Base-by-base conservation (phyloP, 805 yeast species). In the Wickerhamomyces bisporus region DNA sequence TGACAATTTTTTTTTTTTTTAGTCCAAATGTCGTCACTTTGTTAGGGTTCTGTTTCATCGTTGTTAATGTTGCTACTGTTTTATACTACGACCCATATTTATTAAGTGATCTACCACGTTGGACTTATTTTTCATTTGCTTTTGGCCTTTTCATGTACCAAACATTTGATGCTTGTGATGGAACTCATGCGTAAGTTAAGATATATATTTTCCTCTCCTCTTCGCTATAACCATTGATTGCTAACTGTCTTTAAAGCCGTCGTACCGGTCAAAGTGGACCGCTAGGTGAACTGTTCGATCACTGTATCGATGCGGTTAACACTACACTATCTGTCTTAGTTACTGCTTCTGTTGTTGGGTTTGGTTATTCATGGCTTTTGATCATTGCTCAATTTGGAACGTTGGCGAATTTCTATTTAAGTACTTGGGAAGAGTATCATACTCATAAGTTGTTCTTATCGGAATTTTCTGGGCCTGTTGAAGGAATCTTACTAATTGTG, bases 351-450 rank as follows among this genome's bases (percentile, higher is more conserved):
- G 87, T 79, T n/a, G 66, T 83, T 36, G 84, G 86, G 26, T 66
- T 82, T 50, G 96, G 96, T 0, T 78, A 75, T 54, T 73, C 84
- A 5, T 74, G 79, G 67, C 48, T 71, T 43, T 58, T 81, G 32
- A 55, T 81, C 40, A 39, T 84, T 32, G 65, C 87, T 4, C 88
- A 85, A 49, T 80, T 84, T 57, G 87, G 85, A 5, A 67, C 85
- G 3, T 70, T 86, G 36, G 75, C 82, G 44, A 89, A 89, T 60
- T 91, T 89, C 59, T 89, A 88, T 57, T 58, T 86, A 35, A 81
- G 94, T 27, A 89, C 97, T 1, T 89, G 97, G 97, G 98, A 89
- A 62, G 96, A 88, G 57, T 89, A 77, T 59, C 91, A 88, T 57
- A 89, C 97, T 1, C 94, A 87, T 51, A 79, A 78, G 33, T 66